Percentiles rank a stretch among this genome's conserved stretches.
These are phyloP conservation scores for Ricinus communis DNA, from an alignment of 345 rosid genomes.

Conservation along the genomic window DNA sequence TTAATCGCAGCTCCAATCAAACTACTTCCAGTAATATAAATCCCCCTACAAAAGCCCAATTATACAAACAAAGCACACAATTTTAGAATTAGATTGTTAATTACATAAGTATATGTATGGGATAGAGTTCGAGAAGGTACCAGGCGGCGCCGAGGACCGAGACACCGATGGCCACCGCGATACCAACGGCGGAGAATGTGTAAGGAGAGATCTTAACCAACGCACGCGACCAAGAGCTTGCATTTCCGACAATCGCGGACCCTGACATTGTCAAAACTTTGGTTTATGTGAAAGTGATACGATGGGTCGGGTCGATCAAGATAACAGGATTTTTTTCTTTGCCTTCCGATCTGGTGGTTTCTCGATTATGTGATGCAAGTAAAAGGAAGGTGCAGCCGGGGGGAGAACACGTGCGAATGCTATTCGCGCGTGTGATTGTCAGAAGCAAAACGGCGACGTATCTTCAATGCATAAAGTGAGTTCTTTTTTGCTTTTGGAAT, in stretches of 20 bases:
- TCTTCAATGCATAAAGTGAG: too few species aligned
- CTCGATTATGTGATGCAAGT: not conserved
- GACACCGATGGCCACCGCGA: constrained; percentile 92
- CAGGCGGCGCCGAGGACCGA: constrained; percentile 99
- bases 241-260: constrained; percentile 33
- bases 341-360: constrained; percentile 6
- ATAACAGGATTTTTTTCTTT: too few species aligned
- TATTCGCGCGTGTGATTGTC: constrained; percentile 1
- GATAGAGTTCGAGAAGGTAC: constrained; percentile 28
- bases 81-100: not conserved
- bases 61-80: not conserved
- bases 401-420: constrained; percentile 9
- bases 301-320: not conserved
- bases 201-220: constrained; percentile 84
- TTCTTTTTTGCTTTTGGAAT: too few species aligned
- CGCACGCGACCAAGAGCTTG: constrained; percentile 82
- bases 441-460: not conserved
- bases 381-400: not conserved
- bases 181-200: constrained; percentile 92
- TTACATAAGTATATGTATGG: not conserved
- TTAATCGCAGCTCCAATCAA: constrained; percentile 97
- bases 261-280: constrained; percentile 31
- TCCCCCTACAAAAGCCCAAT: constrained; percentile 57
- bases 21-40: constrained; percentile 96
- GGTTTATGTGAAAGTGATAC: not conserved